Base-by-base conservation (phyloP, 768 basidiomycete genomes). In the Kwoniella heveanensis region DNA sequence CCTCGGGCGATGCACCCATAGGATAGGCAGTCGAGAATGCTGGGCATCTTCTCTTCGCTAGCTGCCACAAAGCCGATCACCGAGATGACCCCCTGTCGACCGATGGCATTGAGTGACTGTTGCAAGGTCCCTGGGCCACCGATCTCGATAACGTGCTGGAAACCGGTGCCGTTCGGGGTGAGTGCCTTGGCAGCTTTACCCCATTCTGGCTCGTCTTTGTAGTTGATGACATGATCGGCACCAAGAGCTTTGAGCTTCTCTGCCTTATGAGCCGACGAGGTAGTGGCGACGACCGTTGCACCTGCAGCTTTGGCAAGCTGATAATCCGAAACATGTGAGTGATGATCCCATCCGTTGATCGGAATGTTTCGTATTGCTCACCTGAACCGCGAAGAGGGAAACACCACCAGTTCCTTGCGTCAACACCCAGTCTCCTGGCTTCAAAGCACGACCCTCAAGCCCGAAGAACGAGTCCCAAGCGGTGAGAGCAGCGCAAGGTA, bases 321-420 rank as follows among this genome's bases (percentile, higher is more conserved):
- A 32, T 32, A 32, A n/a, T n/a, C n/a, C n/a, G n/a, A n/a, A n/a
- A n/a, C n/a, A n/a, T n/a, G n/a, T n/a, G 32, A 32, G 32, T 13
- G 13, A 6, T 13, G 13, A 13, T 32, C 13, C 32, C 7, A 32
- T 32, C 32, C 32, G 32, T 7, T 39, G 24, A n/a, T 19, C 51
- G 19, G 17, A 8, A 8, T 7, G 46, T 47, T 19, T 6, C 46
- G 6, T 19, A 19, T 27, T 13, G 48, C 62, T 54, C 37, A 69
- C 68, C 46, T 69, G 68, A 19, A 65, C 37, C 17, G 64, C 68
- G 39, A 69, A 69, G 12, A 69, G 51, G 19, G 68, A 69, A 8
- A 69, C 68, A 47, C 68, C 68, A 8, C 68, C 68, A 2, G 68
- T 69, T 19, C 68, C 68, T 52, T 69, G 68, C 15, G 62, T 64